phyloP scores from a whole-genome alignment of 2,329 filamentous ascomycete genomes.

The Daldinia sp. region DNA sequence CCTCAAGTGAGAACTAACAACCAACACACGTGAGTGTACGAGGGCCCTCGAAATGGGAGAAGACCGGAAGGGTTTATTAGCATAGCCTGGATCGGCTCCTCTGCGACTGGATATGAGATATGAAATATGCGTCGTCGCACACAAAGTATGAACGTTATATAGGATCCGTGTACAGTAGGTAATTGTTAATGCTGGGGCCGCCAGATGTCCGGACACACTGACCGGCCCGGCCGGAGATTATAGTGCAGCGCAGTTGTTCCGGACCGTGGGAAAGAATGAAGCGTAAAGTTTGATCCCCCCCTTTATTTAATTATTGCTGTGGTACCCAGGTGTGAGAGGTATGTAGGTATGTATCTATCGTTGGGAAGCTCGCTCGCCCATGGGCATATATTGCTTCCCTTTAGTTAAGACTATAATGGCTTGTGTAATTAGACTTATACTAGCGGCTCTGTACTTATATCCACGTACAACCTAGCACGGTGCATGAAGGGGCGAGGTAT shows the following conservation, averaged over 20 bases:
- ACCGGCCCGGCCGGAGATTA: conserved; percentile 2
- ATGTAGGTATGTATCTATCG: neutral
- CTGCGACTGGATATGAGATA: conserved; percentile 23
- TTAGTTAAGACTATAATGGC: neutral
- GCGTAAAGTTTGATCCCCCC: conserved; percentile 4
- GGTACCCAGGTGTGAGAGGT: neutral
- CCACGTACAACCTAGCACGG: neutral
- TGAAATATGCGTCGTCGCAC: conserved; percentile 15
- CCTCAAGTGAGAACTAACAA: neutral
- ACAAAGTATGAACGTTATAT: conserved; percentile 8
- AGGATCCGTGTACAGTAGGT: conserved; percentile 25
- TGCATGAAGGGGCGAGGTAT: neutral
- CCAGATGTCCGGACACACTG: conserved; percentile 5
- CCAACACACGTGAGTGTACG: neutral
- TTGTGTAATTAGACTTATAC: neutral
- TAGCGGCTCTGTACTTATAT: neutral
- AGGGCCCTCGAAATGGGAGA: neutral
- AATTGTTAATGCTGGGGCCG: conserved; percentile 17
- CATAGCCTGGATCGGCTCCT: neutral
- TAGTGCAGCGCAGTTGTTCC: conserved; percentile 4
- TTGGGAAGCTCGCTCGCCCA: neutral
- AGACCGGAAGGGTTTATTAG: neutral
- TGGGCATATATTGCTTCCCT: neutral
- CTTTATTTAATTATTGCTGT: neutral
- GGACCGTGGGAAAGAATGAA: conserved; percentile 15